Evolutionary conservation across 495 filamentous ascomycete species (phyloP), one percentile per base, ranked within the genome.

Genomic region (Trichoderma gamsii): DNA sequence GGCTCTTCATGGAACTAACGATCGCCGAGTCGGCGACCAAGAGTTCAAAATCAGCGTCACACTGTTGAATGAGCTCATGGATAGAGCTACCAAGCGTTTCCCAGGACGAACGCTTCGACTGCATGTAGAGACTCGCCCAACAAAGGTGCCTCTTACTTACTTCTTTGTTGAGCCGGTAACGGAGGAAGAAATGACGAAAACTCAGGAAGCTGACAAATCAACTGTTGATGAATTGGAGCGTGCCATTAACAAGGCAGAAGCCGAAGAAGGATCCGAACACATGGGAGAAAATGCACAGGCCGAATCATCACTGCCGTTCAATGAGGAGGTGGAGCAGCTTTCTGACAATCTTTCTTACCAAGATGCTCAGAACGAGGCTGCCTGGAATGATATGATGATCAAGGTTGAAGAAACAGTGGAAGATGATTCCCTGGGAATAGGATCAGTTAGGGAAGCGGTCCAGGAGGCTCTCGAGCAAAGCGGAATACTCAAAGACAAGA

Each of bases 121-220:
- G 46, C 89, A 93, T 74, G 92, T 99, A 70, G 93, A 99, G 77
- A 90, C 93, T 0, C 83, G 90, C 21, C 83, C 85, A 7, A 78
- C 80, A 0, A 71, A 68, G 18, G 67, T 76, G 0, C 87, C 89
- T 0, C 90, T 87, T 72, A 97, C 97, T 92, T 91, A 92, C 72
- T 85, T 97, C 32, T 93, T 96, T 72, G 92, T 88, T 32, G 89
- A 96, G 77, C 94, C 95, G 11, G 88, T 97, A 21, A 85, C 86
- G 0, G 83, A 89, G 16, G 83, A 86, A 9, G 80, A 91, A 63
- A 90, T 96, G 46, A 79, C 90, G 16, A 76, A 80, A 12, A 91
- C 97, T 52, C 96, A 99, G 77, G 82, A 77, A 7, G 81, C 80
- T 41, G 88, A 85, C 56, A 80, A 83, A 56, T 83, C 77, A 13